Evolutionary conservation across 345 rosid species (phyloP), one percentile per base, ranked within the genome.

Genomic region (Salix viminalis): DNA sequence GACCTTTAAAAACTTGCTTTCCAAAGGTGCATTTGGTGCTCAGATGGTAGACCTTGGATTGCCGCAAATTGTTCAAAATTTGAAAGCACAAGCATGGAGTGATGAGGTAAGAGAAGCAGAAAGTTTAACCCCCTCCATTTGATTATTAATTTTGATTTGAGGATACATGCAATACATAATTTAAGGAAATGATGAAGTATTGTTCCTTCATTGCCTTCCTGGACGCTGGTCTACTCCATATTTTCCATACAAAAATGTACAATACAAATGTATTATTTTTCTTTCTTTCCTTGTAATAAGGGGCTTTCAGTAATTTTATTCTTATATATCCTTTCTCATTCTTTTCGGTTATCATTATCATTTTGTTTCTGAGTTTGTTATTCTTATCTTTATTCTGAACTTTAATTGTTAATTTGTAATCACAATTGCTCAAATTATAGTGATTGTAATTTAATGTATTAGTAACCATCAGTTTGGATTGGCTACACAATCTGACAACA

Each of bases 11-110:
- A 95, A 95, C 87, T 85, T 95, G 90, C 89, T 93, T 65, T 87
- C 92, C 28, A 91, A 87, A 87, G 98, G 89, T 74, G 85, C 91
- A 70, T 90, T 93, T 85, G 98, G 96, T 83, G 94, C 96, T 75
- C 97, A 87, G 84, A 95, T 95, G 99, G 97, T 95, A 74, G 98
- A 93, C 80, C 92, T 93, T 80, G 97, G 98, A 67, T 88, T 95
- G 80, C 97, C 91, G 69, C 99, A 95, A 82, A 80, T 90, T 78
- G 93, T 95, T 78, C 93, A 91, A 83, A 91, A 88, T 87, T 86
- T 95, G 75, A 93, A 93, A 85, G 76, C 97, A 11, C 98, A 95
- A 83, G 97, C 99, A 71, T 95, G 99, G 99, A 93, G 94, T 83
- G 99, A 95, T 69, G 99, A 95, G 96, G 99, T 91, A 80, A 90